Base-by-base conservation (phyloP, 2,329 filamentous ascomycete species). In the Colletotrichum spaethianum region DNA sequence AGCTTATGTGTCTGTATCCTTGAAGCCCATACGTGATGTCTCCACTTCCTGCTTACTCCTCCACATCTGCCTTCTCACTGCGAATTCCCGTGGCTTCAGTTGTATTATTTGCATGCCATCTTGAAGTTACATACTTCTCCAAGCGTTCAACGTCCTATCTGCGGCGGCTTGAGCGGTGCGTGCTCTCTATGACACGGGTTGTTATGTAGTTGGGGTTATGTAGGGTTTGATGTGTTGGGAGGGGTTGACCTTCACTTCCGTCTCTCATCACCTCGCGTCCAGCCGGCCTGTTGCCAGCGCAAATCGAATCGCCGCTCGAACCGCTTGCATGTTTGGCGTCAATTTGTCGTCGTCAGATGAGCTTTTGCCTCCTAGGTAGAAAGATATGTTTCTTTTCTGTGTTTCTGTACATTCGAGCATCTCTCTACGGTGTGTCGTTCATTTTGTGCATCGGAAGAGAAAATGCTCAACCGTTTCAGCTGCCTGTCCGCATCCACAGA, bases 401-500 rank as follows among this genome's bases (percentile, higher is more conserved):
- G 28, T 26, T 4, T 52, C 46, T 11, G 1, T 63, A 12, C 16
- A 31, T 20, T 63, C 7, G 18, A 63, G 44, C 60, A 63, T 63
- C 60, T 9, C 20, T 16, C 20, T 42, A 5, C 23, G 36, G 14
- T 63, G 38, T 28, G 74, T 67, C 11, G 75, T 78, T 78, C 73
- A 80, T 66, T 76, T 76, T 66, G 33, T 74, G 67, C 69, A 79
- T 74, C 73, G 73, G 18, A 55, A 36, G 18, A 55, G 52, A 4
- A 36, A 55, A n/a, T 55, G 16, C 28, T 55, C 28, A 1, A 76
- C 75, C 42, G 73, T 79, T 67, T 78, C 76, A 77, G 67, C 77
- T 26, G 64, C 71, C 53, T 70, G 64, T 38, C 68, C 71, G 52
- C 68, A 73, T 14, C 59, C 63, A 53, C 65, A 75, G 57, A 59